Evolutionary conservation across 192 early-diverging fungal species (phyloP), one percentile per base, ranked within the genome.

Genomic region (Coemansia sp.): DNA sequence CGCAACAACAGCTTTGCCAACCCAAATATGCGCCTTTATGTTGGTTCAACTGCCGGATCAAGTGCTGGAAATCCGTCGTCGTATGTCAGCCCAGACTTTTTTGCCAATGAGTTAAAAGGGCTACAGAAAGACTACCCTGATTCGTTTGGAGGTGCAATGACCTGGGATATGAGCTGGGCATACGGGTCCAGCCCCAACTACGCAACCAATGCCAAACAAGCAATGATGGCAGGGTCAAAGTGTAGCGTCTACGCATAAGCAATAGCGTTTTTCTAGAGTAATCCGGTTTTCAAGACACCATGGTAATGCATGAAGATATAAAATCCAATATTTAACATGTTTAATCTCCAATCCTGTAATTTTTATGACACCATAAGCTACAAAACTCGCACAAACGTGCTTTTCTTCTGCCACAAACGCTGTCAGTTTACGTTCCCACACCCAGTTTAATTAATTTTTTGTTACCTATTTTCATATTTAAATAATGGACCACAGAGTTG

Each of bases 71-170:
- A 78, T 20, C 76, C 76, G 44, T 72, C 70, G 17, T 78, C 76
- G 0, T 78, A 78, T 59, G 76, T 78, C 17, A 65, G 66, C n/a
- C 76, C 76, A 0, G 62, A 64, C 50, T 78, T 73, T 26, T 78
- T 78, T 69, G 71, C 76, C 2, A 60, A 62, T 0, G 76, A 78
- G 38, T 51, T 78, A 15, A 60, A 78, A 28, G 63, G 65, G 59
- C 64, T 78, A 44, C 76, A 78, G 44, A 53, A 37, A 5, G 68
- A 59, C 59, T 73, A 78, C 37, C 34, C 70, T n/a, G 66, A 63
- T 9, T 78, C 76, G 4, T 90, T 88, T 82, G 88, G 87, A 34
- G 88, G 88, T 6, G 88, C 86, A 1, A 90, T 90, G 88, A 82
- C 87, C 71, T 90, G 88, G 86, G 81, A 82, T 56, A 75, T 75